A percentile compares a stretch with the other conserved stretches of the same genome.
Conservation (phyloP, 345 rosid species). For the Viola odorata region DNA sequence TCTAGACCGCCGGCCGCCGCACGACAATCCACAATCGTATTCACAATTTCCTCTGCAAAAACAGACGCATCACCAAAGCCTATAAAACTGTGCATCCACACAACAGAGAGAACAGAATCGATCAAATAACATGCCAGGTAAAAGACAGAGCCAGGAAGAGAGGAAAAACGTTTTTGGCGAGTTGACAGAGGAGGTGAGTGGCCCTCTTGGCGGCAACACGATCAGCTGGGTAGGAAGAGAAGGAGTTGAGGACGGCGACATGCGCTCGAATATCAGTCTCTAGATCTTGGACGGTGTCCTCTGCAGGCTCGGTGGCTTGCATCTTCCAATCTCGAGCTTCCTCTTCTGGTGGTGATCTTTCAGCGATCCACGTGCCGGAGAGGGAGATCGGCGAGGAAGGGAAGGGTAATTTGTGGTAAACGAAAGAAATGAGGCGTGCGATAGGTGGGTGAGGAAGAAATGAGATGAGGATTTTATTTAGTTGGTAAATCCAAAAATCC, state of each 20-base stretch:
- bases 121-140: neutral
- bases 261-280: slow-evolving; percentile 31
- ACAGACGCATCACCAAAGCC: slow-evolving; percentile 1
- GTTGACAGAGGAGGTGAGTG: slow-evolving; percentile 33
- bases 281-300: slow-evolving; percentile 22
- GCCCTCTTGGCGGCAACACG: slow-evolving; percentile 48
- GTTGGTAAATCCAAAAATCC: no score
- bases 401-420: slow-evolving; percentile 10
- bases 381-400: neutral
- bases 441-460: neutral
- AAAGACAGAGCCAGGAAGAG: neutral
- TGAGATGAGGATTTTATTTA: neutral
- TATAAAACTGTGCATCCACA: neutral
- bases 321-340: slow-evolving; percentile 35
- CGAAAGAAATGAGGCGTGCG: neutral
- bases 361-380: slow-evolving; percentile 35
- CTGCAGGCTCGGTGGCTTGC: slow-evolving; percentile 5
- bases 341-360: slow-evolving; percentile 37
- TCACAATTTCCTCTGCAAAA: slow-evolving; percentile 45
- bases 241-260: slow-evolving; percentile 41
- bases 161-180: slow-evolving; percentile 47
- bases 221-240: slow-evolving; percentile 35
- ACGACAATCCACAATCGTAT: slow-evolving; percentile 51
- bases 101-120: neutral
- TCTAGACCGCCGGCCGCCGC: slow-evolving; percentile 35